Base-by-base conservation (phyloP, 2,329 filamentous ascomycete genomes). In the Fusarium tupiense region DNA sequence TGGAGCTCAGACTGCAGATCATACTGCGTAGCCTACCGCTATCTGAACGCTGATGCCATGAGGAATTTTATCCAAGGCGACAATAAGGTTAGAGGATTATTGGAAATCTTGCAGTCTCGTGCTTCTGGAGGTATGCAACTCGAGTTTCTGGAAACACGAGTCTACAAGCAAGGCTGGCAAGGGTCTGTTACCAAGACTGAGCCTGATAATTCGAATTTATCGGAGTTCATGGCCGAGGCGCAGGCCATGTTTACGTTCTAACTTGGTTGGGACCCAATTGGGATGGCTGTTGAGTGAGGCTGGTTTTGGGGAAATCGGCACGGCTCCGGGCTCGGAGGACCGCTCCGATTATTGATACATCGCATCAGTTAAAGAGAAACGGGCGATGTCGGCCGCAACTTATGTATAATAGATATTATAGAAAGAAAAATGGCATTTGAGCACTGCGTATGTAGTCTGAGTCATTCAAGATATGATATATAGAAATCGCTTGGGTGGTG, bases 91-190 rank as follows among this genome's bases (percentile, higher is more conserved):
- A 31, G 24, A 11, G 24, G 1, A 0, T 11, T 41, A 3, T n/a
- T 31, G 24, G 0, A 29, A 8, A 2, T 29, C 0, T 19, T 56
- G 8, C 35, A 56, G 35, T 56, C 52, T 56, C 52, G 52, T 3
- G 52, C 52, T 11, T 31, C 52, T 8, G 35, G 52, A 0, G 35
- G 35, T 1, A 56, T 29, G 52, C 10, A 56, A 14, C 52, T 56
- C 0, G 68, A 72, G 11, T 68, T 68, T 31, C 16, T 72, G 6
- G 64, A 72, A n/a, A 63, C 64, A 3, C 54, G 49, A 14, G 40
- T 37, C 8, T 72, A 24, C 8, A 44, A 56, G 8, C 53, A 72
- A 10, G 69, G 69, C 5, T 72, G 69, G 69, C 69, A 68, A 35
- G 68, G 69, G 5, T 72, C 68, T 8, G 59, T 68, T 3, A n/a